A percentile compares a stretch with the other conserved stretches of the same genome.
Evolutionary conservation across 2,329 filamentous ascomycete species (phyloP).

Genomic region (Camillea tinctor): DNA sequence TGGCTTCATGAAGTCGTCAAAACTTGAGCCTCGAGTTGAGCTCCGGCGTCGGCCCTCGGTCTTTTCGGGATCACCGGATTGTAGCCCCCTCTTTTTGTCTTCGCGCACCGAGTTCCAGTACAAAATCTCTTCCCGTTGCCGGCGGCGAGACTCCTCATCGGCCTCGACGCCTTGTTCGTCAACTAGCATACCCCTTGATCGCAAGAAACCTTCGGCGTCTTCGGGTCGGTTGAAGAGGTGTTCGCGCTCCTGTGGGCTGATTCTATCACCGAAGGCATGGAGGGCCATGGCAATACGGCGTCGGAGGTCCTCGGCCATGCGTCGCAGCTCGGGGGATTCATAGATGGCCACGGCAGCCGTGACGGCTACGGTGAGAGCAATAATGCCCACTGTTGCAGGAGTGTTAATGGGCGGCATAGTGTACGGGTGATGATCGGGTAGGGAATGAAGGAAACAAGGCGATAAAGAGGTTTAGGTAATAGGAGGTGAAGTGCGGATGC

Average conservation of each 20-base stretch:
- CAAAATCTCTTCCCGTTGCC: slow-evolving; percentile 63
- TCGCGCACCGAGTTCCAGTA: slow-evolving; percentile 62
- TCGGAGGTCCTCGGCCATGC: slow-evolving; percentile 60
- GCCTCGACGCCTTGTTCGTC: slow-evolving; percentile 54
- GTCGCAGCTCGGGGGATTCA: slow-evolving; percentile 62
- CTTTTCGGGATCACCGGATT: slow-evolving; percentile 28
- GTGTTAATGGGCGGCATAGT: slow-evolving; percentile 58
- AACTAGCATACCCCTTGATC: slow-evolving; percentile 43
- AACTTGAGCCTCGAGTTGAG: slow-evolving; percentile 42
- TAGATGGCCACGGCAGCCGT: slow-evolving; percentile 60
- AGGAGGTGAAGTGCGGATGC: not conserved
- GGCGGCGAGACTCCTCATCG: slow-evolving; percentile 59
- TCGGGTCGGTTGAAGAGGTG: slow-evolving; percentile 65
- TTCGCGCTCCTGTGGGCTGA: slow-evolving; percentile 47
- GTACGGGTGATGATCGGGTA: slow-evolving; percentile 1
- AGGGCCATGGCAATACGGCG: slow-evolving; percentile 60
- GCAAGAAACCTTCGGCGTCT: slow-evolving; percentile 62
- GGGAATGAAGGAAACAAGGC: not conserved
- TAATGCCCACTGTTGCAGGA: slow-evolving; percentile 55
- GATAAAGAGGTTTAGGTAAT: not conserved
- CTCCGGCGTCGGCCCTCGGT: slow-evolving; percentile 21
- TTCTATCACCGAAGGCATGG: slow-evolving; percentile 57
- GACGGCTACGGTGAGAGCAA: slow-evolving; percentile 57
- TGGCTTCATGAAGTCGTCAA: slow-evolving; percentile 58
- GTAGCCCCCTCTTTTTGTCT: slow-evolving; percentile 39